Base-by-base conservation (phyloP, 257 asterid species). In the Striga asiatica region DNA sequence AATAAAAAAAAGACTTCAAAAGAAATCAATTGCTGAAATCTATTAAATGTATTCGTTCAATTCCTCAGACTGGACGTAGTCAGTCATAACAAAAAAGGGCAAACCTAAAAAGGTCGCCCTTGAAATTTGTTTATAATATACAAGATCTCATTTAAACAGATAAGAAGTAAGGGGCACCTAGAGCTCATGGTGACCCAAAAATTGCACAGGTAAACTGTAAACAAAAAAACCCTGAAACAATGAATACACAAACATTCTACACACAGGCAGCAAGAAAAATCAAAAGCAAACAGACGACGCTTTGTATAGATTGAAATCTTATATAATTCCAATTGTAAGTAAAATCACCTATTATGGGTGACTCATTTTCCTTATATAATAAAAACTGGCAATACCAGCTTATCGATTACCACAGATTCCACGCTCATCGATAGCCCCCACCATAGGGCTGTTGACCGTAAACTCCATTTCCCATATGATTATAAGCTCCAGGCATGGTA, bases 401-500 rank as follows among this genome's bases (percentile, higher is more conserved):
- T 20, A 47, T 53, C 58, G 7, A 38, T 29, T 39, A 37, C 48
- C 56, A 2, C 18, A 20, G 14, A 20, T 14, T 39, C 34, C 18
- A 39, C n/a, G 64, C 52, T 81, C 78, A 83, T 74, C 81, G 65
- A 46, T 79, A 83, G 71, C 98, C 95, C 55, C 89, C 93, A 49
- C 88, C 83, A 47, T 83, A 77, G 23, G 83, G 83, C 42, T 76
- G 88, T 65, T 91, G 95, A 41, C 78, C 77, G 18, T 79, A 84
- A 53, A 72, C 77, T 50, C 88, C 86, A n/a, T 70, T 23, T 25
- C 97, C 95, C 81, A 71, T 78, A 37, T 83, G 82, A 66, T 80
- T 86, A 68, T 83, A 80, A 20, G 84, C 89, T 58, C 83, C 83
- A 13, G 87, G 81, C 60, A 71, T 55, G 42, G 58, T 57, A n/a